Evolutionary conservation across 495 filamentous ascomycete genomes (phyloP).

Genomic region (Peziza echinospora): DNA sequence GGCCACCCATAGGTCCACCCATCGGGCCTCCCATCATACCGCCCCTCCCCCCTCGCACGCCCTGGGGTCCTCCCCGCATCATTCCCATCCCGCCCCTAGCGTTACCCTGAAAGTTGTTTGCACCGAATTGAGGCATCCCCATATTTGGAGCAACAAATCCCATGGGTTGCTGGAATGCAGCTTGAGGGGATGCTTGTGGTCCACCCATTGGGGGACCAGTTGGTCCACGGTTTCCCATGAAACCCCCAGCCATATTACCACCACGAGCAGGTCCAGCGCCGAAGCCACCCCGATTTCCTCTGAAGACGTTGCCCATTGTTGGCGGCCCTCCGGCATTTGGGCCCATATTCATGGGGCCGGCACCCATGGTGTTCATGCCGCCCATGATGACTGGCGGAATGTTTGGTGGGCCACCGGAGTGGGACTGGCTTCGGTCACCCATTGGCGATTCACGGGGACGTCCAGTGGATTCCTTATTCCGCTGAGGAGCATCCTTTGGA

Average conservation of each 20-base stretch:
- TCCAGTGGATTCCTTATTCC: constrained; percentile 41
- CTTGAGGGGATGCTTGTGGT: constrained; percentile 21
- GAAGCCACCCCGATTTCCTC: constrained; percentile 21
- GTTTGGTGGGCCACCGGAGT: constrained; percentile 12
- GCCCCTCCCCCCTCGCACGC: constrained; percentile 26
- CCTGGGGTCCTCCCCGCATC: constrained; percentile 13
- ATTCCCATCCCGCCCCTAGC: constrained; percentile 22
- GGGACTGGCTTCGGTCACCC: constrained; percentile 21
- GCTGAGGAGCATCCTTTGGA: constrained; percentile 70
- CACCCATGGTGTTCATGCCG: background rate
- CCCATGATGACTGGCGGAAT: constrained; percentile 17
- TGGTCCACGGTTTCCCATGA: constrained; percentile 31
- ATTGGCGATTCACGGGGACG: constrained; percentile 27
- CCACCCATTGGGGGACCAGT: constrained; percentile 25
- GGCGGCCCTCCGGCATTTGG: constrained; percentile 13
- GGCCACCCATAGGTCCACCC: constrained; percentile 38
- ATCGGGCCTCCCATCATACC: constrained; percentile 48
- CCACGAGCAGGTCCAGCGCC: constrained; percentile 15
- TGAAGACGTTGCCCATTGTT: constrained; percentile 13
- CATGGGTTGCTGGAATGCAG: constrained; percentile 33
- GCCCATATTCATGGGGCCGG: constrained; percentile 20
- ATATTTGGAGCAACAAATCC: constrained; percentile 34
- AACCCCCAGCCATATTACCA: constrained; percentile 31
- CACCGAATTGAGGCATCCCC: constrained; percentile 35
- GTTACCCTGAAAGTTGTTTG: constrained; percentile 34